Percentiles rank a stretch among this genome's conserved stretches.
phyloP scores from a whole-genome alignment of 2,329 filamentous ascomycete genomes.

The Cryphonectria japonica region DNA sequence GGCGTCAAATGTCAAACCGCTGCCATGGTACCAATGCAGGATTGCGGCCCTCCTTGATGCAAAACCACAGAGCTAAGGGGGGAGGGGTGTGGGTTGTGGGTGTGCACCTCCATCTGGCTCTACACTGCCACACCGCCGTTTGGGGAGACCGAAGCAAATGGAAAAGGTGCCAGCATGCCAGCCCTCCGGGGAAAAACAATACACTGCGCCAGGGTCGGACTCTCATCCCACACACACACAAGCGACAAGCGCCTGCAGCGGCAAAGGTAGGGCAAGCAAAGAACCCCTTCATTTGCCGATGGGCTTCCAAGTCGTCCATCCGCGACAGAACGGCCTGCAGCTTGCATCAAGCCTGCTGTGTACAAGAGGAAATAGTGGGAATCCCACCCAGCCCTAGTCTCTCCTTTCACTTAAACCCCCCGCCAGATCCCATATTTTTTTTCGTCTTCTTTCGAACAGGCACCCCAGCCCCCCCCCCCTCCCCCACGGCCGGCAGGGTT shows the following conservation, averaged over 20 bases:
- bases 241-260: slow-evolving; percentile 21
- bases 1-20: slow-evolving; percentile 2
- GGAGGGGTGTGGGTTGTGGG: background rate
- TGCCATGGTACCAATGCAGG: background rate
- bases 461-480: background rate
- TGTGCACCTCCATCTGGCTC: slow-evolving; percentile 2
- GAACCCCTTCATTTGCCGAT: background rate
- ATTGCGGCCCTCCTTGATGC: background rate
- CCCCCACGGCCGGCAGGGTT: background rate
- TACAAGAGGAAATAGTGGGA: slow-evolving; percentile 5
- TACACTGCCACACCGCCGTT: slow-evolving; percentile 28
- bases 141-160: slow-evolving; percentile 14
- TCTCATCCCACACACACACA: slow-evolving; percentile 7
- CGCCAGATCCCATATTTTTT: background rate
- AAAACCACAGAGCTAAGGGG: background rate
- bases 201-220: slow-evolving; percentile 9
- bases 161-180: background rate
- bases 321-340: slow-evolving; percentile 23
- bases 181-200: slow-evolving; percentile 7
- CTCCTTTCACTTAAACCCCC: background rate
- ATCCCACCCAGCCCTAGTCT: slow-evolving; percentile 3
- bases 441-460: background rate
- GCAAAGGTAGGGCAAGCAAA: slow-evolving; percentile 1
- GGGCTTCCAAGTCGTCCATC: background rate
- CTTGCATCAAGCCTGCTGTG: slow-evolving; percentile 14